phyloP scores from a whole-genome alignment of 257 asterid species.

The Solanum lycopersicoides region DNA sequence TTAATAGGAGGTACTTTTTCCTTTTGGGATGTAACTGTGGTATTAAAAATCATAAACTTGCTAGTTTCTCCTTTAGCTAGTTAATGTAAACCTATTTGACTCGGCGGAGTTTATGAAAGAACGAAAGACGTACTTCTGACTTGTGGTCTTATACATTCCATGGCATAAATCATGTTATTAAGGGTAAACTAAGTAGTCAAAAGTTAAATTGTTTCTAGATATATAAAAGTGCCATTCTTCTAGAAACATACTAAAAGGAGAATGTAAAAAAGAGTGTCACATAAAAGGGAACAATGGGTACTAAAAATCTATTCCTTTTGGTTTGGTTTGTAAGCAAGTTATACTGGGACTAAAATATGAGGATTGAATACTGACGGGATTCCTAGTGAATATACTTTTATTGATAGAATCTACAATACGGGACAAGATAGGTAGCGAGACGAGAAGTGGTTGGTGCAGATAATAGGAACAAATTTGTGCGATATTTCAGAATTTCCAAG shows the following conservation, averaged over 20 bases:
- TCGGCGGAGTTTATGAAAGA: not conserved
- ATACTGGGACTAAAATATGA: not conserved
- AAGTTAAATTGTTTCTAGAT: not conserved
- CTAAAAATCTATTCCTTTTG: not conserved
- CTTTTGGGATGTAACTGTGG: not conserved
- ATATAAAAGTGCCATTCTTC: not conserved
- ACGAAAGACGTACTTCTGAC: not conserved
- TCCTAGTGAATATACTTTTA: not conserved
- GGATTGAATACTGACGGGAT: not conserved
- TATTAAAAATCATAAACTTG: not conserved
- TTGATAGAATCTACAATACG: not conserved
- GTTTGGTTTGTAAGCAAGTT: not conserved
- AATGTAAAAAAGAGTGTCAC: not conserved
- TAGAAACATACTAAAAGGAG: not conserved
- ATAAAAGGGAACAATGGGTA: not conserved
- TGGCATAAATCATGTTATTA: not conserved
- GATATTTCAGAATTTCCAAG: not conserved
- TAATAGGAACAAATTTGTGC: not conserved
- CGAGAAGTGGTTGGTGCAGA: not conserved
- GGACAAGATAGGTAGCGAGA: not conserved
- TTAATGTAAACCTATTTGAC: not conserved
- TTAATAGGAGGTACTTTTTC: not conserved
- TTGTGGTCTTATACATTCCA: not conserved
- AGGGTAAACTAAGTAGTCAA: not conserved
- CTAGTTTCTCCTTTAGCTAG: not conserved